Base-by-base conservation (phyloP, 2,329 filamentous ascomycete genomes). In the Apiospora hydei region DNA sequence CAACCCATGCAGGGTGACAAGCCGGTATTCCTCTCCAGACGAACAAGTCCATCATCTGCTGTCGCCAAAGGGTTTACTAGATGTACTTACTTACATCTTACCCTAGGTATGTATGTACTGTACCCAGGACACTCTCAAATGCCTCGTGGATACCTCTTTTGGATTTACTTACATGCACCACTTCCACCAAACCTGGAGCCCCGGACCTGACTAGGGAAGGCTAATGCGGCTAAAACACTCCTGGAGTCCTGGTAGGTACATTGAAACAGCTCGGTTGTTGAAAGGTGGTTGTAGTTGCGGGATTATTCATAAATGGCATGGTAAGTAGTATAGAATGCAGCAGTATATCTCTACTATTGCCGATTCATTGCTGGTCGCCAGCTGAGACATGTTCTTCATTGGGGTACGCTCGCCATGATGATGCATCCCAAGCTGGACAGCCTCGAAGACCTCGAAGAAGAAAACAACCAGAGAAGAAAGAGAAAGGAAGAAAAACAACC, bases 171-270 rank as follows among this genome's bases (percentile, higher is more conserved):
- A 11, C 53, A 30, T 30, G 26, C 26, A 30, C 3, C 53, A 57
- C 30, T 18, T 7, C 30, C 10, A 34, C 30, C 10, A 34, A 38
- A 38, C 18, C 53, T 21, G 30, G 53, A 61, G 53, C 53, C 53
- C 53, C 53, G 53, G 53, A 38, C 53, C 53, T 61, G 53, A 61
- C 53, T 61, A 61, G 53, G 13, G 16, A 2, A 61, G 30, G 34
- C 30, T 38, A 61, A 61, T 30, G 53, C 53, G 53, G 53, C 53
- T 61, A 38, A 53, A 53, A 34, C 26, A n/a, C 26, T 4, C 51
- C 16, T 30, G 26, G 26, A 30, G 26, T 30, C 53, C 30, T 38
- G 53, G 30, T n/a, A 61, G 53, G 30, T n/a, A 3, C 30, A n/a
- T n/a, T n/a, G n/a, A n/a, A 10, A 10, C 30, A 61, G 30, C 53